Evolutionary conservation across 345 rosid genomes (phyloP), one percentile per base, ranked within the genome.

Genomic region (Cardamine occulta): DNA sequence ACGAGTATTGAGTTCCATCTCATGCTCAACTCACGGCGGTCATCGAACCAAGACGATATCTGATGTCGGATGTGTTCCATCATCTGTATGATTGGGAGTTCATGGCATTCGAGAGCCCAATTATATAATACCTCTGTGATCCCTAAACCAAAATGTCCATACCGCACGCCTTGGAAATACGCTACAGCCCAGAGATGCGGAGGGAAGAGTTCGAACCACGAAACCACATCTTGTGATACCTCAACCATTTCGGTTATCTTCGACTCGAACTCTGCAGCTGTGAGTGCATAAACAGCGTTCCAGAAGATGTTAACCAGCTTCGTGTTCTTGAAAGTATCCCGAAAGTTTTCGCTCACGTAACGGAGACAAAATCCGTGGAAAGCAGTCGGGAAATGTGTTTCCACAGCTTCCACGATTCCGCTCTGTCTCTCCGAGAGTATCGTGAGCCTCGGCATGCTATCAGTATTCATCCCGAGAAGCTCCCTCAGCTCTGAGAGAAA

Each of bases 31-130:
- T 92, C 96, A 7, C 92, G 95, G 11, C 97, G 90, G 21, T 71
- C 23, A 19, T 85, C 66, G 51, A 92, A 86, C 92, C 99, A 89
- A 18, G 86, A 73, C 1, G 80, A 39, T 79, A 89, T 62, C 70
- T 87, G 89, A 77, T 81, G 73, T 6, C 97, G 89, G 56, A 94
- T 85, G 61, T 91, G 91, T 75, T 93, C 98, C 96, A 88, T 88
- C 97, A 89, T 93, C 74, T 93, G 98, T 77, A 91, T 88, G 62
- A 93, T 26, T 12, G 98, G 98, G 32, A 91, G 91, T 75, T 95
- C 99, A 74, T 95, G 99, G 65, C 99, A 95, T 72, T 92, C 97
- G 8, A 90, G 88, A 37, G 99, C 97, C 99, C 99, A 95, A 31
- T 85, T 87, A 75, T 89, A 95, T 65, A 95, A 73, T 47, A 86